Conservation (phyloP, 2,329 filamentous ascomycete genomes). For the Penicillium fuscoglaucum region DNA sequence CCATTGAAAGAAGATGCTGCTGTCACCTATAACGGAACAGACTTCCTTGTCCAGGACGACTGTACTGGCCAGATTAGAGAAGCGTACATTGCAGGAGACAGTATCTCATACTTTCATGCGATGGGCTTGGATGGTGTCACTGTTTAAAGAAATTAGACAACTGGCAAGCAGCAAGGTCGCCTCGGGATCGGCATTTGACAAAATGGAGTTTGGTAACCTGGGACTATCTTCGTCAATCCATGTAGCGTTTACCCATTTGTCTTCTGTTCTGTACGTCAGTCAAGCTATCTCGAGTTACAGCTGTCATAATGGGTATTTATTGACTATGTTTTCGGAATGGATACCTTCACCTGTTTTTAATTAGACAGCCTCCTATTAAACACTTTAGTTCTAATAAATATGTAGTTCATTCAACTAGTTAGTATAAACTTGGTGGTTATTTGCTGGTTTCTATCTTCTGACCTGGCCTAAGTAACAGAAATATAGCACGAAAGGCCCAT, state of each 20-base stretch:
- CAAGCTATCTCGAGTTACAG: neutral
- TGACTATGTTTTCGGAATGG: neutral
- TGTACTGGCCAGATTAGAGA: slow-evolving; percentile 9
- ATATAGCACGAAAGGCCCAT: too few relatives aligned
- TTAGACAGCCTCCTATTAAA: neutral
- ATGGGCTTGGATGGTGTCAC: neutral
- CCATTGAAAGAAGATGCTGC: slow-evolving; percentile 1
- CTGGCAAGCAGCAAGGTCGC: neutral
- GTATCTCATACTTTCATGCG: slow-evolving; percentile 8
- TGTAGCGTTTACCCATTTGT: neutral
- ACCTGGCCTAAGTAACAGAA: too few relatives aligned
- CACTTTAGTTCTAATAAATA: neutral
- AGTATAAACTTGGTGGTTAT: neutral
- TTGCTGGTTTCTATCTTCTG: neutral
- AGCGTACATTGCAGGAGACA: slow-evolving; percentile 5
- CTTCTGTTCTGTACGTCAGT: neutral
- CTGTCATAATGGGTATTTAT: neutral
- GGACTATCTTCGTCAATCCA: neutral
- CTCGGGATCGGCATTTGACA: neutral
- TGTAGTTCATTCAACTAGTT: neutral
- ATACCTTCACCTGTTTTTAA: neutral
- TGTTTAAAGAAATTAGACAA: neutral
- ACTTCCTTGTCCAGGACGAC: slow-evolving; percentile 11
- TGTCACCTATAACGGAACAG: slow-evolving; percentile 14
- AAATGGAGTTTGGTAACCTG: neutral